Percentiles rank a stretch among this genome's conserved stretches.
Evolutionary conservation across 208 protist species (phyloP).

Genomic region (Trypanosoma lewisi): DNA sequence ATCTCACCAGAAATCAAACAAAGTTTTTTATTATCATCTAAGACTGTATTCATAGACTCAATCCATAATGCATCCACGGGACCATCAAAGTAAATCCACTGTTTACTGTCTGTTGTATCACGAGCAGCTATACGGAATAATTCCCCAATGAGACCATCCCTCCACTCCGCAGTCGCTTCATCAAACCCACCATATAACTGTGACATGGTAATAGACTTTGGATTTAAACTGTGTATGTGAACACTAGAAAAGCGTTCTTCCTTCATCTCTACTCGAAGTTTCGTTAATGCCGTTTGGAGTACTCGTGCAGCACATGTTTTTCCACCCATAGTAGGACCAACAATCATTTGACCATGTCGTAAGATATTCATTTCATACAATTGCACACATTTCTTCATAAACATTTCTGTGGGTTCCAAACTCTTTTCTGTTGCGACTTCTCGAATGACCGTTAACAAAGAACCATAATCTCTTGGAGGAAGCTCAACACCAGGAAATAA

Average conservation of each 20-base stretch:
- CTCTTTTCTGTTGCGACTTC: conserved; percentile 63
- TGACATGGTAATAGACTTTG: conserved; percentile 97
- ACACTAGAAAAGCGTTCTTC: conserved; percentile 83
- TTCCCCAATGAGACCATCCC: conserved; percentile 94
- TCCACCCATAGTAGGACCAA: conserved; percentile 95
- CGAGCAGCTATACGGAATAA: conserved; percentile 90
- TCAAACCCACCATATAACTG: conserved; percentile 97
- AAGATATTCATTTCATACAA: conserved; percentile 98
- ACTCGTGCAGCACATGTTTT: conserved; percentile 91
- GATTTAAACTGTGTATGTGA: conserved; percentile 91
- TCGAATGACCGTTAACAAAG: conserved; percentile 76
- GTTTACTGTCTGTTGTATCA: conserved; percentile 80
- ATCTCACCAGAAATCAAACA: conserved; percentile 95
- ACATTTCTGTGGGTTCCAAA: conserved; percentile 94
- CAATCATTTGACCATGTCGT: conserved; percentile 97
- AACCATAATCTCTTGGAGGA: conserved; percentile 90
- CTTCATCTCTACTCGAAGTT: conserved; percentile 60
- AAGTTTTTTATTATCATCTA: conserved; percentile 96
- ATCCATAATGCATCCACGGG: conserved; percentile 96
- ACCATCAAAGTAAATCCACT: conserved; percentile 97
- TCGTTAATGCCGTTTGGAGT: conserved; percentile 87
- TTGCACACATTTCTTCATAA: conserved; percentile 96
- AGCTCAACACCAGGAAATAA: conserved; percentile 95
- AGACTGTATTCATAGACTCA: conserved; percentile 95
- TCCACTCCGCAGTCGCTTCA: conserved; percentile 95